Evolutionary conservation across 305 asterid genomes (phyloP).

Genomic region (Plantago lanceolata): DNA sequence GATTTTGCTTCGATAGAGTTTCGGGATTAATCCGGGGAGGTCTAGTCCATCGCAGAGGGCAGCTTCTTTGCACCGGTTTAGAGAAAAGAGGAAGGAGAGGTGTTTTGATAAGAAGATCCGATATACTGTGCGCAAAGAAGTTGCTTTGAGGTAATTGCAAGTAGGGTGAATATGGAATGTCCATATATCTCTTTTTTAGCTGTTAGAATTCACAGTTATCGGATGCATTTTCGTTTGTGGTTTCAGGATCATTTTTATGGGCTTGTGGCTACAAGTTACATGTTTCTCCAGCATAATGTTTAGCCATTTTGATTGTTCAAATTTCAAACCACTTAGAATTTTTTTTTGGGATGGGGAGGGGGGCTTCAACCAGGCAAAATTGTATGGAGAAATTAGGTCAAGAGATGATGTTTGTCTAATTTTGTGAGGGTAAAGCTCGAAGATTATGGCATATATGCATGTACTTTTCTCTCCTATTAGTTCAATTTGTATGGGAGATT

Average conservation of each 20-base stretch:
- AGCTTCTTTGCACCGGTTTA: constrained; percentile 84
- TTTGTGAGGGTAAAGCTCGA: too few species aligned
- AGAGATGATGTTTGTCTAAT: too few species aligned
- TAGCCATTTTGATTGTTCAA: too few species aligned
- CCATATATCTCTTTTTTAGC: not conserved
- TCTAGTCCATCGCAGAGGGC: constrained; percentile 85
- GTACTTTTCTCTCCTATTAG: too few species aligned
- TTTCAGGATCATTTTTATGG: not conserved
- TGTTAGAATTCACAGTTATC: not conserved
- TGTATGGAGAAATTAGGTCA: too few species aligned
- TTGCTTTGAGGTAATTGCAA: constrained; percentile 80
- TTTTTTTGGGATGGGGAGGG: too few species aligned
- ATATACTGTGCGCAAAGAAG: constrained; percentile 91
- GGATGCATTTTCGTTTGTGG: not conserved
- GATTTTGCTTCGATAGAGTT: constrained; percentile 38
- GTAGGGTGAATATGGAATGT: not conserved
- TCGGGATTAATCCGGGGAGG: constrained; percentile 65
- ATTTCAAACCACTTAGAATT: too few species aligned
- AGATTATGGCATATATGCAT: too few species aligned
- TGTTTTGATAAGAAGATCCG: constrained; percentile 95
- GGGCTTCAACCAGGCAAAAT: too few species aligned
- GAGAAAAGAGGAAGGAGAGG: constrained; percentile 92
- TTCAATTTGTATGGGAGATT: too few species aligned
- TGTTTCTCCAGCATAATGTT: too few species aligned
- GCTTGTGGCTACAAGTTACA: not conserved